Evolutionary conservation across 192 early-diverging fungal genomes (phyloP), one percentile per base, ranked within the genome.

Genomic region (Diversispora epigaea): DNA sequence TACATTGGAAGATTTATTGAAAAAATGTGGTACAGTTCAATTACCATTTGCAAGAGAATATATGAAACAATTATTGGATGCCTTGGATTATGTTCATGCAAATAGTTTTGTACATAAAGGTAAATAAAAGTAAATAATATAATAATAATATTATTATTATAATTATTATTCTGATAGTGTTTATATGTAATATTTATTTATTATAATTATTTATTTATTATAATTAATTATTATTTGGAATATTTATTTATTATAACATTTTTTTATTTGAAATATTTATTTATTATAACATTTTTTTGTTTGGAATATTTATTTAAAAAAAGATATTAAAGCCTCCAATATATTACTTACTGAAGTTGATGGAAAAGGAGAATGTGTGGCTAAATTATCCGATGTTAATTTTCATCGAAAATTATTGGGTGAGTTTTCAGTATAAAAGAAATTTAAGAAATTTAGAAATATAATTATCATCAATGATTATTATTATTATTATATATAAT

Each of bases 31-130:
- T 3, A 69, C 86, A 6, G 76, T 91, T 14, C 86, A 85, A 6
- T 63, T 88, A 43, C 65, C 81, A 12, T 83, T 88, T 58, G 82
- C 87, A 0, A 79, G 88, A 54, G 83, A 82, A 32, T 93, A 93
- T 49, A 78, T 91, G 78, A 86, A 85, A 12, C 91, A 93, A 11
- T 83, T 93, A 0, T 76, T 93, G 17, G 82, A 86, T 72, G 86
- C 84, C 1, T 77, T 93, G 8, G 82, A 86, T 15, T 84, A 87
- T 71, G 68, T 93, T 40, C 92, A 93, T 56, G 63, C 85, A 1
- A 88, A 87, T 10, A 89, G 89, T 15, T 86, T 92, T 71, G 81
- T 89, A 11, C 89, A 90, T 77, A 88, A 88, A 78, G 82, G 83
- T 85, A 71, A 83, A 6, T 68, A 32, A 32, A 32, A 32, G 2